Conservation (phyloP, 75 land plant genomes). For the Pseudotsuga menziesii region DNA sequence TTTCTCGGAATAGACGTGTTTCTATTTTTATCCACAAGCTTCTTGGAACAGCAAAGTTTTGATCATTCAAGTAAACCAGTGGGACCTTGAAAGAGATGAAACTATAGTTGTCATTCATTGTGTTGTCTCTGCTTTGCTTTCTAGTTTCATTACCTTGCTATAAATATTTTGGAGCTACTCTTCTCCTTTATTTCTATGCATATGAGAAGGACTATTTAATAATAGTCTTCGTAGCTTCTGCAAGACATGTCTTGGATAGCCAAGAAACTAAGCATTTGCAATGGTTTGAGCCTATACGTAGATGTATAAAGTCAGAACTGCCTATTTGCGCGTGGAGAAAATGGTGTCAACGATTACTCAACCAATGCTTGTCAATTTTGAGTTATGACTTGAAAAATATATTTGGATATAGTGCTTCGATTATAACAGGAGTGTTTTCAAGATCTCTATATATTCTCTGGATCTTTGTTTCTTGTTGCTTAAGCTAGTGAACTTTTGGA, state of each 20-base stretch:
- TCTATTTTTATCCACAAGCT: too few species aligned
- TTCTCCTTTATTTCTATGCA: background rate
- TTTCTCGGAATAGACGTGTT: too few species aligned
- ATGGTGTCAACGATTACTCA: too few species aligned
- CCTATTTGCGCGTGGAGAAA: too few species aligned
- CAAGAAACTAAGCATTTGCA: background rate
- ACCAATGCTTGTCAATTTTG: too few species aligned
- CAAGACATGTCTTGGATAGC: background rate
- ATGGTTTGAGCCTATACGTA: background rate
- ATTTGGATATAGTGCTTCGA: too few species aligned
- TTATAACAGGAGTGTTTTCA: background rate
- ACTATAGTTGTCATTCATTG: background rate
- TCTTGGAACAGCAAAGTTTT: too few species aligned
- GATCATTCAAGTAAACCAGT: too few species aligned
- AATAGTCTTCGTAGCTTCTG: background rate
- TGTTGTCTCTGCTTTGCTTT: background rate
- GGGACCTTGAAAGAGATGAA: background rate
- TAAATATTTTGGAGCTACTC: background rate
- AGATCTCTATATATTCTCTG: background rate
- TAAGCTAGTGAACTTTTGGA: background rate
- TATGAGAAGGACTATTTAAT: background rate
- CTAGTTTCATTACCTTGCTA: background rate
- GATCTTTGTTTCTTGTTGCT: slow-evolving; percentile 1
- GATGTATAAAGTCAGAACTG: background rate
- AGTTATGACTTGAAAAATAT: too few species aligned